Percentiles rank a stretch among this genome's conserved stretches.
Conservation (phyloP, 805 yeast species). For the Lipomyces yamanashiensis region DNA sequence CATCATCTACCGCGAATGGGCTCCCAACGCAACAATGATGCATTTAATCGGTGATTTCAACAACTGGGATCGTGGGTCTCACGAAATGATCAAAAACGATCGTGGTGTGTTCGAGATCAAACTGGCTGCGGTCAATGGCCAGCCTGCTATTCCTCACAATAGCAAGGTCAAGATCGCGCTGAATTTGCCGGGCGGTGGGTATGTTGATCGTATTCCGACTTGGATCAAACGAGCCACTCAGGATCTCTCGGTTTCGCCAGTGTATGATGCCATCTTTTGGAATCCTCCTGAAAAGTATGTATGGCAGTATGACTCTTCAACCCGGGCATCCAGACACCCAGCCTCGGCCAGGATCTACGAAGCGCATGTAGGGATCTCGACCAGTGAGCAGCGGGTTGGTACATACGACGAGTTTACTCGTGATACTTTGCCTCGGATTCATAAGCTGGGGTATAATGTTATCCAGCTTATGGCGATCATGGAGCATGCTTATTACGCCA, state of each 20-base stretch:
- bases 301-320: conserved; percentile 55
- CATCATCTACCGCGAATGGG: conserved; percentile 78
- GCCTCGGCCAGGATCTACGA: conserved; percentile 78
- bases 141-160: conserved; percentile 77
- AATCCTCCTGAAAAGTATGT: conserved; percentile 67
- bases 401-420: conserved; percentile 82
- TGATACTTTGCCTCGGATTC: conserved; percentile 81
- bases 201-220: conserved; percentile 82
- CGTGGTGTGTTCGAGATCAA: conserved; percentile 72
- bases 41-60: conserved; percentile 92
- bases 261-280: conserved; percentile 92
- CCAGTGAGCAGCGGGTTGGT: conserved; percentile 85
- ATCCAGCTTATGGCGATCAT: conserved; percentile 96
- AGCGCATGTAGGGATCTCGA: conserved; percentile 91
- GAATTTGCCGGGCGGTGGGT: conserved; percentile 67
- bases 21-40: conserved; percentile 81
- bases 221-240: conserved; percentile 86
- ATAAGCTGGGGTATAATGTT: conserved; percentile 85
- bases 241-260: conserved; percentile 50
- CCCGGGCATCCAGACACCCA: conserved; percentile 49
- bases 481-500: conserved; percentile 99
- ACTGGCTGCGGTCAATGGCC: conserved; percentile 61
- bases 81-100: conserved; percentile 62
- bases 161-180: conserved; percentile 70
- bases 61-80: conserved; percentile 67